Base-by-base conservation (phyloP, 2,329 filamentous ascomycete species). In the Bipolaris oryzae region DNA sequence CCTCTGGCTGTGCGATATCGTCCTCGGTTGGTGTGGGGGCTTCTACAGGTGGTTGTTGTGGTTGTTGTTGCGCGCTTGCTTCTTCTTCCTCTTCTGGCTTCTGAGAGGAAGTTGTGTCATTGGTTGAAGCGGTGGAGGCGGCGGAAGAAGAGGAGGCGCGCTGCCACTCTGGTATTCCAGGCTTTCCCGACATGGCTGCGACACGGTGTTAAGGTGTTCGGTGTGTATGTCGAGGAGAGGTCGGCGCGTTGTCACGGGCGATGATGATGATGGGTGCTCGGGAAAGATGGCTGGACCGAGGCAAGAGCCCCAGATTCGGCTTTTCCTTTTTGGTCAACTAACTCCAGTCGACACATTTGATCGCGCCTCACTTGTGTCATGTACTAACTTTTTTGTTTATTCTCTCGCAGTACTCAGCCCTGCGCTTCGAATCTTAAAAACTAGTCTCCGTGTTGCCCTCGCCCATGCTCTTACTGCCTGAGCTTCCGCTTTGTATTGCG, bases 391-490 rank as follows among this genome's bases (percentile, higher is more conserved):
- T 18, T 35, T 23, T 35, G 43, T 9, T n/a, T 20, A 10, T 18
- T 23, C 9, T 45, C 11, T 16, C 7, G 25, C 42, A 45, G 10
- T 18, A 33, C 9, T 21, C n/a, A n/a, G n/a, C 13, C 3, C 28
- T 45, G 42, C 25, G 11, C n/a, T 33, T 45, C 2, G 7, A 15
- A 20, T 18, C 3, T 20, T 43, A 56, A 28, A 56, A 56, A 42
- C 74, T 71, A 53, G 74, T 84, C 77, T 98, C 94, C 0, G 94
- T 98, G 74, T 95, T 96, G 0, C 94, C 94, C 44, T 94, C 90
- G 0, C 94, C 94, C 94, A 97, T 96, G 75, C 91, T 95, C 85
- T 87, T 93, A 75, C 86, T 96, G 52, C 90, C 88, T 54, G 89
- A 92, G 78, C 90, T 96, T 20, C 93, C 94, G 69, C 91, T 96